These are phyloP conservation scores for Candida endomychidarum DNA, from an alignment of 805 yeast species.

Conservation along the genomic window DNA sequence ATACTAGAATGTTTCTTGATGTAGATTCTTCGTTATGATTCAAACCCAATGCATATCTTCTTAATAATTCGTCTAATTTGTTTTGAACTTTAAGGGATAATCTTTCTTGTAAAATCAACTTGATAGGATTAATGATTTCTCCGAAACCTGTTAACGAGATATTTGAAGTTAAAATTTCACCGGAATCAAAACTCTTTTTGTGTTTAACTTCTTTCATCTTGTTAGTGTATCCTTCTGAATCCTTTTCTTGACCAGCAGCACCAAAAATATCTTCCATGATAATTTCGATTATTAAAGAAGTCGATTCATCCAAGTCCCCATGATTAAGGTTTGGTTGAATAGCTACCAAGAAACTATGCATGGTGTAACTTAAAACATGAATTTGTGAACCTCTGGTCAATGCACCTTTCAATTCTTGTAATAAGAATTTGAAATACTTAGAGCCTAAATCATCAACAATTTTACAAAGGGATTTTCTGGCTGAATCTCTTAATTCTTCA, in stretches of 20 bases:
- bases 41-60: slow-evolving; percentile 78
- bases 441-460: slow-evolving; percentile 70
- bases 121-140: slow-evolving; percentile 65
- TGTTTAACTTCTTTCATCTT: slow-evolving; percentile 88
- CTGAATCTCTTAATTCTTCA: slow-evolving; percentile 85
- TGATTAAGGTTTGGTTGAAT: slow-evolving; percentile 47
- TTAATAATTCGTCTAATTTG: slow-evolving; percentile 74
- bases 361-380: slow-evolving; percentile 86
- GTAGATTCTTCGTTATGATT: slow-evolving; percentile 64
- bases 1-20: slow-evolving; percentile 55
- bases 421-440: slow-evolving; percentile 65
- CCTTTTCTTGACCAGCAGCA: slow-evolving; percentile 88
- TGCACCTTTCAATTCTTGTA: slow-evolving; percentile 77
- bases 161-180: slow-evolving; percentile 69
- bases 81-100: slow-evolving; percentile 67
- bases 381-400: slow-evolving; percentile 87
- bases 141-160: slow-evolving; percentile 59
- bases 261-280: slow-evolving; percentile 95
- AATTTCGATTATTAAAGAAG: slow-evolving; percentile 59
- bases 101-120: slow-evolving; percentile 57
- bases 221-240: slow-evolving; percentile 85
- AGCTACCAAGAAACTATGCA: slow-evolving; percentile 67
- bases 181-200: slow-evolving; percentile 85
- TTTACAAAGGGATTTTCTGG: slow-evolving; percentile 70
- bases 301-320: slow-evolving; percentile 75